Evolutionary conservation across 192 early-diverging fungal genomes (phyloP), one percentile per base, ranked within the genome.

Genomic region (Entrophospora sp.): DNA sequence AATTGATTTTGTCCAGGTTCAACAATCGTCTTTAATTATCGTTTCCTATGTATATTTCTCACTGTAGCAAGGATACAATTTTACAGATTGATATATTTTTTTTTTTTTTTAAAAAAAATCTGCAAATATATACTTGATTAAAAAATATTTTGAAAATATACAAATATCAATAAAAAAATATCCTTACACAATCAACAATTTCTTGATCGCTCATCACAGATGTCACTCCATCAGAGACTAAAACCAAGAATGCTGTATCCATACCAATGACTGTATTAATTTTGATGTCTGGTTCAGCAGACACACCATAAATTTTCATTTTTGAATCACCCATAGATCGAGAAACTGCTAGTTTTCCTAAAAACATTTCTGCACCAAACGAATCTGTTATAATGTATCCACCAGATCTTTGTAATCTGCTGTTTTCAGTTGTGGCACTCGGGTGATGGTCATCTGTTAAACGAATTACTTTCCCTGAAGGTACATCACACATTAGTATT

Each of bases 371-470:
- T 68, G 86, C 83, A 43, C 88, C 88, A 75, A 83, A 89, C 4
- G 88, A 89, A 69, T 89, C 88, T 20, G 86, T 84, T 18, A 79
- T 87, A 27, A 89, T 80, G 70, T 83, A 89, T 0, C 85, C 86
- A 2, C 85, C 88, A 68, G 83, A 84, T 34, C 78, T 81, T 46
- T 83, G 79, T 52, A 89, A 78, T 28, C 88, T 74, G 22, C 87
- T 86, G 67, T 73, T 68, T 62, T 85, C 88, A 18, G 62, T 69
- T 6, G 70, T 67, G 27, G 85, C 80, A 57, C 74, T 79, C 12
- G 88, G 86, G 68, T 89, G 86, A 70, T 89, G 88, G 64, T 83
- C 79, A 8, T 79, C 80, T 22, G 80, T 88, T 24, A 89, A 70
- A 24, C 81, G 69, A 20, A 78, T 38, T 9, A 77, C 79, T 57